These are phyloP conservation scores for Gossypium stocksii DNA, from an alignment of 345 rosid species.

Conservation along the genomic window DNA sequence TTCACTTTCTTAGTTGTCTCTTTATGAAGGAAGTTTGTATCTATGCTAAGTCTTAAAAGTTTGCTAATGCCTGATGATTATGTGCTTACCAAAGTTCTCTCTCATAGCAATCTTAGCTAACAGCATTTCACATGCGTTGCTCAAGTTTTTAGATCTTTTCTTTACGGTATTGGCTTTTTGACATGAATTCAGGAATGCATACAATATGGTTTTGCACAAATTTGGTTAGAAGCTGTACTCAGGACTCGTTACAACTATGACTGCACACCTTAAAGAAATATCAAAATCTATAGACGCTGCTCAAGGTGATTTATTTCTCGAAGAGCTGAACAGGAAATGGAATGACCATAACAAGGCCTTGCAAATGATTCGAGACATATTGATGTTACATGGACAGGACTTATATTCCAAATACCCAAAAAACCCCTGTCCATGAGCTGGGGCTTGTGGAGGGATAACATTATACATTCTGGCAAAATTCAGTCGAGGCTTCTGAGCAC, in stretches of 20 bases:
- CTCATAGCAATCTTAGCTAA: too few relatives aligned
- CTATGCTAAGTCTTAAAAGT: background rate
- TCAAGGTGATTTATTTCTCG: slow-evolving; percentile 83
- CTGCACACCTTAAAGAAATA: slow-evolving; percentile 73
- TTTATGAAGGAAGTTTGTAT: background rate
- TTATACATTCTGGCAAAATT: slow-evolving; percentile 67
- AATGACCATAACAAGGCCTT: slow-evolving; percentile 92
- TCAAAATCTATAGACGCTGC: slow-evolving; percentile 82
- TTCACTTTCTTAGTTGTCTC: background rate
- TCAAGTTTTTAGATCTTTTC: background rate
- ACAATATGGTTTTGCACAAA: slow-evolving; percentile 97
- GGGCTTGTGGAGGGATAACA: slow-evolving; percentile 94
- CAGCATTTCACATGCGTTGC: background rate
- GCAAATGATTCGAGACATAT: slow-evolving; percentile 92
- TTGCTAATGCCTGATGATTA: background rate
- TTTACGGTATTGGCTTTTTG: background rate
- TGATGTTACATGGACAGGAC: slow-evolving; percentile 99
- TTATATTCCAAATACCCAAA: slow-evolving; percentile 64
- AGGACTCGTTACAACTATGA: slow-evolving; percentile 83
- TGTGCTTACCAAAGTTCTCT: background rate
- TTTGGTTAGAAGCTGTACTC: slow-evolving; percentile 82
- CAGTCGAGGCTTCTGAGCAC: slow-evolving; percentile 67
- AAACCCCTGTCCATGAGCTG: slow-evolving; percentile 86
- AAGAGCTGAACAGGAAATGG: slow-evolving; percentile 96
- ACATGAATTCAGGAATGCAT: slow-evolving; percentile 66